Percentiles rank a stretch among this genome's conserved stretches.
Conservation (phyloP, 441 rosid genomes). For the Flueggea neowawraea region DNA sequence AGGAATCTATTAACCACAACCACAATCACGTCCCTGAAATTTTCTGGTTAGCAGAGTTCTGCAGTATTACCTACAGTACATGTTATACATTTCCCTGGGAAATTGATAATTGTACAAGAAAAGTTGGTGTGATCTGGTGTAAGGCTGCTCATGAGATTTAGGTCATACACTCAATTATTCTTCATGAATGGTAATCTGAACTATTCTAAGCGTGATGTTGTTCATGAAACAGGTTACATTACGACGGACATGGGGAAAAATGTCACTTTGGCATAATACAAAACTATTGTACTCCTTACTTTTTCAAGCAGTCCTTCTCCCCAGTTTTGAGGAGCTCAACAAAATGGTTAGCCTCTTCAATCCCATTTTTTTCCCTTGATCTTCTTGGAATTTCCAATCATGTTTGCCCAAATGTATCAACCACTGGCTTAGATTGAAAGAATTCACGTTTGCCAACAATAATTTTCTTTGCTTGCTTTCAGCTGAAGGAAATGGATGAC, state of each 20-base stretch:
- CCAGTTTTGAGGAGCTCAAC: conserved; percentile 77
- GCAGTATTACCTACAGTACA: too few species aligned
- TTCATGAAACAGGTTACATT: conserved; percentile 61
- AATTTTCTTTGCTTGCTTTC: conserved; percentile 18
- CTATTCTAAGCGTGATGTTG: background rate
- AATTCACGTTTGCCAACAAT: conserved; percentile 6
- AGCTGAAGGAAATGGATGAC: conserved; percentile 64
- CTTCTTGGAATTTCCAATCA: background rate
- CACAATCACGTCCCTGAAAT: too few species aligned
- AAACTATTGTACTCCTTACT: conserved; percentile 67
- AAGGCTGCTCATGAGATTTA: too few species aligned
- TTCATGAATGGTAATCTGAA: background rate
- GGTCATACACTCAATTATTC: too few species aligned
- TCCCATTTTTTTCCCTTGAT: background rate
- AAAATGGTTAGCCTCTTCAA: conserved; percentile 53
- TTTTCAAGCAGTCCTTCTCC: conserved; percentile 84
- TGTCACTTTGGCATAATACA: conserved; percentile 94
- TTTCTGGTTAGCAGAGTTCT: too few species aligned
- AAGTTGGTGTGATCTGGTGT: too few species aligned
- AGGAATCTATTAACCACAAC: too few species aligned
- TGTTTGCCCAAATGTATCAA: background rate
- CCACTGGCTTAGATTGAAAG: background rate
- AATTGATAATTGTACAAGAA: too few species aligned
- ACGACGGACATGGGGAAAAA: conserved; percentile 82
- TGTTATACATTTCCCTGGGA: too few species aligned